Conservation (phyloP, 2,329 filamentous ascomycete genomes). For the Epicoccum nigrum region DNA sequence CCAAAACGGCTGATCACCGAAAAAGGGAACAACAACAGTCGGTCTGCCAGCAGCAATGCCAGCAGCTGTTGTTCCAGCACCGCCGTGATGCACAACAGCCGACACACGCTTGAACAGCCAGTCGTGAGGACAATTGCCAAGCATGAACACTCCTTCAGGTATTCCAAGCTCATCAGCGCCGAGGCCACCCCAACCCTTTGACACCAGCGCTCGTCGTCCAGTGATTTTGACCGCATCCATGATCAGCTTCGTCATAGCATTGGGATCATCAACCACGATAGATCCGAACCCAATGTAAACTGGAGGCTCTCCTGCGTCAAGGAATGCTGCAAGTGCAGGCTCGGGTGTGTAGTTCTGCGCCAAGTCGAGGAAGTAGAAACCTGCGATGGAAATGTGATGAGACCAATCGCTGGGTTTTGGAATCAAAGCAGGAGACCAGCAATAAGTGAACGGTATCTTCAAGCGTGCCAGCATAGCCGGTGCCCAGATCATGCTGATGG, state of each 20-base stretch:
- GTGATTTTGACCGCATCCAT: constrained; percentile 56
- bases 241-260: constrained; percentile 50
- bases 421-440: constrained; percentile 63
- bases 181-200: constrained; percentile 86
- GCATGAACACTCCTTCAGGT: constrained; percentile 80
- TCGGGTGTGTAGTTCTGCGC: constrained; percentile 49
- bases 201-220: constrained; percentile 79
- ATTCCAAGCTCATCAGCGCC: constrained; percentile 68
- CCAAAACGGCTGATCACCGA: constrained; percentile 52
- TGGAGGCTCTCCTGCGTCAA: constrained; percentile 48
- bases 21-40: constrained; percentile 85
- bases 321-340: constrained; percentile 48
- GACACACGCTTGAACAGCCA: constrained; percentile 86
- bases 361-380: constrained; percentile 50
- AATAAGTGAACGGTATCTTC: constrained; percentile 85
- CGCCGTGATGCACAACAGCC: constrained; percentile 85
- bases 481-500: constrained; percentile 80
- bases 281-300: constrained; percentile 52
- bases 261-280: constrained; percentile 51
- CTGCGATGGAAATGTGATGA: constrained; percentile 49
- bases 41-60: constrained; percentile 82
- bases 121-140: constrained; percentile 86
- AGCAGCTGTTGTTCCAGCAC: constrained; percentile 85
- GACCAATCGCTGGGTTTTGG: constrained; percentile 56
- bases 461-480: constrained; percentile 79